Conservation (phyloP, 1,284 basidiomycete species). For the Irpex rosettiformis region DNA sequence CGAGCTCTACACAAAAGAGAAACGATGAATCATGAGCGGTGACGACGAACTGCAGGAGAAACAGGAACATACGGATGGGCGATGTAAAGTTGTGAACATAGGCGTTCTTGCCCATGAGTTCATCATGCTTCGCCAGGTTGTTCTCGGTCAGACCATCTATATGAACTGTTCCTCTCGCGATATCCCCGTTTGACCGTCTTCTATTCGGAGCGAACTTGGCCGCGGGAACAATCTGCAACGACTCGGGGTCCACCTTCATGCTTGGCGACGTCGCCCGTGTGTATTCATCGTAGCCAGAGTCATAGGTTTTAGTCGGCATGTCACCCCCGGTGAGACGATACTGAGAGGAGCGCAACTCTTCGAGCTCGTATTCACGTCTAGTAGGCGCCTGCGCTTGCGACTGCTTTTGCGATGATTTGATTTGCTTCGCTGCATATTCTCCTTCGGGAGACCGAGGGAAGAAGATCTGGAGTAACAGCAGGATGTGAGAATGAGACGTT, state of each 20-base stretch:
- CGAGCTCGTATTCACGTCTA: background rate
- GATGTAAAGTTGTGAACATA: constrained; percentile 9
- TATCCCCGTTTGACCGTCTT: constrained; percentile 4
- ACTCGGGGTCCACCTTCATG: constrained; percentile 3
- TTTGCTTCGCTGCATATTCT: constrained; percentile 33
- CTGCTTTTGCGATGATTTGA: constrained; percentile 17
- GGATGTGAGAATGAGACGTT: background rate
- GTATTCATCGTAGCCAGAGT: background rate
- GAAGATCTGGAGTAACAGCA: constrained; percentile 53
- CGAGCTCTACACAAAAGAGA: background rate
- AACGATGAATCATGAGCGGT: background rate
- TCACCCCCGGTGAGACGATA: background rate
- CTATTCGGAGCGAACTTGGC: constrained; percentile 10
- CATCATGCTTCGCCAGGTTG: constrained; percentile 2
- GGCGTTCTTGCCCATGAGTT: background rate
- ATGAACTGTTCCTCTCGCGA: background rate
- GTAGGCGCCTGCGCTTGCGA: constrained; percentile 3
- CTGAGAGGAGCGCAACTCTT: background rate
- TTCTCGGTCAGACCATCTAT: background rate
- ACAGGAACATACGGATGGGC: constrained; percentile 6
- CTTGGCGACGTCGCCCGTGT: background rate
- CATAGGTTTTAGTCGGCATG: background rate
- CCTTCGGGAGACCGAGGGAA: constrained; percentile 69
- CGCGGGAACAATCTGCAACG: constrained; percentile 1
- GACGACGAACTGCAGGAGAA: background rate